Evolutionary conservation across 2,329 filamentous ascomycete genomes (phyloP).

Genomic region (Fusarium haematococcum): DNA sequence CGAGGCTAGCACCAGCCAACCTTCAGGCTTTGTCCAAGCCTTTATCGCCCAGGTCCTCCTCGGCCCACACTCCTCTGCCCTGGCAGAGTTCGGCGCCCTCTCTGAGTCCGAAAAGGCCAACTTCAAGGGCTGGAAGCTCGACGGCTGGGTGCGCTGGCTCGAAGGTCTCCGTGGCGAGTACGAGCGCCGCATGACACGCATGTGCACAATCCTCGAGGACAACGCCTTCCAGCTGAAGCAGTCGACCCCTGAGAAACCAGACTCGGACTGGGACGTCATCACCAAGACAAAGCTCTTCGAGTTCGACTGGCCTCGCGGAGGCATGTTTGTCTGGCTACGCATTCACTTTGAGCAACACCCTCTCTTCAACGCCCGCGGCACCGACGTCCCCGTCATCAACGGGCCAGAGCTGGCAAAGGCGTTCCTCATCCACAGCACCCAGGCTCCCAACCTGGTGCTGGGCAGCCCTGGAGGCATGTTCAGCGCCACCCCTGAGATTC

Average conservation of each 20-base stretch:
- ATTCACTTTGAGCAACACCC: slow-evolving; percentile 80
- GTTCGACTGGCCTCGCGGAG: slow-evolving; percentile 84
- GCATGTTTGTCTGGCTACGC: slow-evolving; percentile 92
- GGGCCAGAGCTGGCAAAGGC: slow-evolving; percentile 70
- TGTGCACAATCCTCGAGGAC: slow-evolving; percentile 80
- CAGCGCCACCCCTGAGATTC: slow-evolving; percentile 71
- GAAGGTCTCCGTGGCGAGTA: slow-evolving; percentile 86
- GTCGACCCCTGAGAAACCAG: slow-evolving; percentile 60
- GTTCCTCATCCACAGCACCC: slow-evolving; percentile 78
- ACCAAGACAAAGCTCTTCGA: slow-evolving; percentile 79
- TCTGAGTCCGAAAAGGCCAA: slow-evolving; percentile 60
- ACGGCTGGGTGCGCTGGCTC: slow-evolving; percentile 93
- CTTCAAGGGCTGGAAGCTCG: slow-evolving; percentile 77
- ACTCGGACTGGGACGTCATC: slow-evolving; percentile 79
- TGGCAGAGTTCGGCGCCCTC: slow-evolving; percentile 56
- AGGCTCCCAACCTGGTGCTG: slow-evolving; percentile 76
- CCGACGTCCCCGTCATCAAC: slow-evolving; percentile 57
- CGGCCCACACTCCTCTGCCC: slow-evolving; percentile 68
- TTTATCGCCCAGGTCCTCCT: slow-evolving; percentile 83
- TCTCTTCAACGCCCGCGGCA: slow-evolving; percentile 60
- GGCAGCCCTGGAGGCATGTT: slow-evolving; percentile 81
- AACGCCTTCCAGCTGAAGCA: slow-evolving; percentile 74
- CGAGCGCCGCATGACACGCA: slow-evolving; percentile 83
- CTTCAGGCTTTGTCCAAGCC: slow-evolving; percentile 89
- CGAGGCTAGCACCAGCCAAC: slow-evolving; percentile 83